phyloP scores from a whole-genome alignment of 2,329 filamentous ascomycete species.

The Fusarium staphyleae region DNA sequence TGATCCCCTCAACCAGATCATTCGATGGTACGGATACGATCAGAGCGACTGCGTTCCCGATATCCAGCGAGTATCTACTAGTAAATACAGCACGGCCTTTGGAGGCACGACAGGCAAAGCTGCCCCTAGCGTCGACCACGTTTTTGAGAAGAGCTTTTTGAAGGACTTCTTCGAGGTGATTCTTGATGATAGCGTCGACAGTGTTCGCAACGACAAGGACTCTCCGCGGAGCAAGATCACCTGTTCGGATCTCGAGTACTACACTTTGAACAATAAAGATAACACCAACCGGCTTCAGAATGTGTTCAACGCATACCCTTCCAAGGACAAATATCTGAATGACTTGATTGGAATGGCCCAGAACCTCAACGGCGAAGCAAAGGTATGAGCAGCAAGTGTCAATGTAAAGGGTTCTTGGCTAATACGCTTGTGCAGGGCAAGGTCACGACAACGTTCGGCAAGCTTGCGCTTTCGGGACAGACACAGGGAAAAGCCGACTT shows the following conservation, averaged over 20 bases:
- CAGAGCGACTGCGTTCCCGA: not conserved
- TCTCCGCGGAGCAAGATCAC: not conserved
- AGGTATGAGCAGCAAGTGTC: slow-evolving; percentile 10
- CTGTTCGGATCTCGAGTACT: slow-evolving; percentile 14
- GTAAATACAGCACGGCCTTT: too few species aligned
- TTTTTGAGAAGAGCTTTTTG: slow-evolving; percentile 25
- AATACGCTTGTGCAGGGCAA: too few species aligned
- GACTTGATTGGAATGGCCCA: slow-evolving; percentile 24
- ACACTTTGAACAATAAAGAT: not conserved
- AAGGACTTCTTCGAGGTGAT: slow-evolving; percentile 8
- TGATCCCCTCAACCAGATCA: too few species aligned
- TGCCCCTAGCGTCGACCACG: slow-evolving; percentile 7
- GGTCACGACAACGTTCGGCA: too few species aligned
- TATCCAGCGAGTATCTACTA: not conserved
- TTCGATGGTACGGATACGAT: too few species aligned
- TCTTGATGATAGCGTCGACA: not conserved
- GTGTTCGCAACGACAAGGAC: too few species aligned
- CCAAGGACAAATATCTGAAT: not conserved
- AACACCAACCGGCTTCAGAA: not conserved
- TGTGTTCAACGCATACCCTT: slow-evolving; percentile 11
- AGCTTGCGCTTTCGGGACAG: too few species aligned
- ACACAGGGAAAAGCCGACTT: not conserved
- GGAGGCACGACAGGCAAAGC: not conserved
- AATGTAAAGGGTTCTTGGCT: too few species aligned
- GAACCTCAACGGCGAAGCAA: slow-evolving; percentile 3